phyloP scores from a whole-genome alignment of 305 asterid species.

The Fraxinus platypoda region DNA sequence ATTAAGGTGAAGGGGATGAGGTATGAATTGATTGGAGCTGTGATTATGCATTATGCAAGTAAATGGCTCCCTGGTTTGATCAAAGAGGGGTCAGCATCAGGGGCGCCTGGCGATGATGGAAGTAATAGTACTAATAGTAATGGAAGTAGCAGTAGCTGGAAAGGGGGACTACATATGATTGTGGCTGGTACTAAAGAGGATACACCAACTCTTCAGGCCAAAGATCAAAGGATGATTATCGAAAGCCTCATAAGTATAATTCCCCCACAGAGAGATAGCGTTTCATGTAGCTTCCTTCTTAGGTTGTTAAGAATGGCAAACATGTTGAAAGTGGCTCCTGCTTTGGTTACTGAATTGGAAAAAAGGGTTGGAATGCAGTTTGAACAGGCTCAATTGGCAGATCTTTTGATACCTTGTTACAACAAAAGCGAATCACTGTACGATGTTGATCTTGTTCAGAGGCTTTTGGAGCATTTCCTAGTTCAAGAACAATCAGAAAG shows the following conservation, averaged over 20 bases:
- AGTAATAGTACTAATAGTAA: conserved; percentile 27
- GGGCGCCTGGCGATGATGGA: conserved; percentile 30
- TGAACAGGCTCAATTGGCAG: conserved; percentile 75
- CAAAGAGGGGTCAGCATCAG: conserved; percentile 39
- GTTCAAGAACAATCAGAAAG: conserved; percentile 80
- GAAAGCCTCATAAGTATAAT: conserved; percentile 88
- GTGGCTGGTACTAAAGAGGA: conserved; percentile 57
- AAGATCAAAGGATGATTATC: conserved; percentile 79
- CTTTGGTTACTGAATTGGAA: conserved; percentile 82
- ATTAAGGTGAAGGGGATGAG: conserved; percentile 90
- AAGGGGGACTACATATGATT: conserved; percentile 78
- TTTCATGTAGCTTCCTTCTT: conserved; percentile 81
- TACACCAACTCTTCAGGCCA: conserved; percentile 48
- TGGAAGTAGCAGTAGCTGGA: conserved; percentile 47
- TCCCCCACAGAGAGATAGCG: conserved; percentile 80
- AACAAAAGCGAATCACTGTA: conserved; percentile 60
- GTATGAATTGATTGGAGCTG: conserved; percentile 75
- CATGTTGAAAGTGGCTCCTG: conserved; percentile 82
- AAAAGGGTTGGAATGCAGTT: conserved; percentile 90
- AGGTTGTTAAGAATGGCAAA: conserved; percentile 67
- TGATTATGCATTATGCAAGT: conserved; percentile 60
- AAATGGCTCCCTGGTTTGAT: conserved; percentile 77
- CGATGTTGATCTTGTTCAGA: conserved; percentile 85
- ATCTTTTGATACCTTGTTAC: conserved; percentile 74
- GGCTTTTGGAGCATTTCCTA: conserved; percentile 87